A percentile compares a stretch with the other conserved stretches of the same genome.
These are phyloP conservation scores for Micractinium conductrix DNA, from an alignment of 139 green algal genomes.

Conservation along the genomic window DNA sequence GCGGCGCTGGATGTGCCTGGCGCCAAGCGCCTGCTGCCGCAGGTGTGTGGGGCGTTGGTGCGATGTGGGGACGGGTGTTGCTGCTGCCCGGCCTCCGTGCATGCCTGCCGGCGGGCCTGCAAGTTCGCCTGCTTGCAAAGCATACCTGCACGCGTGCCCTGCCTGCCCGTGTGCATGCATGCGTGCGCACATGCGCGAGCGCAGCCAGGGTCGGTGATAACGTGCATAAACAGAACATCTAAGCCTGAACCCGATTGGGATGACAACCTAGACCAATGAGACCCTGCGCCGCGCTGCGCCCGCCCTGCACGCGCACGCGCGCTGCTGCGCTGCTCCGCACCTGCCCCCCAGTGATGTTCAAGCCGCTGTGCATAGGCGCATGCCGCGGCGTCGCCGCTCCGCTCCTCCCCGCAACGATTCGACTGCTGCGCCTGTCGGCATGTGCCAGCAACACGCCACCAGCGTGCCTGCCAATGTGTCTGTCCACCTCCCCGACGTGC, in stretches of 20 bases:
- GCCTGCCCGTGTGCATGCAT: too few relatives aligned
- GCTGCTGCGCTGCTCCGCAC: neutral
- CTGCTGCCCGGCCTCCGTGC: neutral
- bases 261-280: neutral
- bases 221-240: conserved; percentile 23
- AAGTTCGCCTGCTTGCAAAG: neutral
- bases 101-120: neutral
- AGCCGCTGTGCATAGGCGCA: too few relatives aligned
- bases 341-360: neutral
- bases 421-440: neutral
- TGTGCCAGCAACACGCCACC: neutral
- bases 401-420: neutral
- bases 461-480: neutral
- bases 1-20: conserved; percentile 96
- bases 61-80: too few relatives aligned
- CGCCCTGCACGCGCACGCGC: neutral
- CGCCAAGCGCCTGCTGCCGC: conserved; percentile 88
- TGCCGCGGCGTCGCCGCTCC: too few relatives aligned
- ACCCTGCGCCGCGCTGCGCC: neutral
- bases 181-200: too few relatives aligned
- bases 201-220: neutral
- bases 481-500: neutral
- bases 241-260: conserved; percentile 16
- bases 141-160: too few relatives aligned
- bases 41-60: conserved; percentile 9